A percentile compares a stretch with the other conserved stretches of the same genome.
phyloP scores from a whole-genome alignment of 768 basidiomycete genomes.

The Auriscalpium vulgare region DNA sequence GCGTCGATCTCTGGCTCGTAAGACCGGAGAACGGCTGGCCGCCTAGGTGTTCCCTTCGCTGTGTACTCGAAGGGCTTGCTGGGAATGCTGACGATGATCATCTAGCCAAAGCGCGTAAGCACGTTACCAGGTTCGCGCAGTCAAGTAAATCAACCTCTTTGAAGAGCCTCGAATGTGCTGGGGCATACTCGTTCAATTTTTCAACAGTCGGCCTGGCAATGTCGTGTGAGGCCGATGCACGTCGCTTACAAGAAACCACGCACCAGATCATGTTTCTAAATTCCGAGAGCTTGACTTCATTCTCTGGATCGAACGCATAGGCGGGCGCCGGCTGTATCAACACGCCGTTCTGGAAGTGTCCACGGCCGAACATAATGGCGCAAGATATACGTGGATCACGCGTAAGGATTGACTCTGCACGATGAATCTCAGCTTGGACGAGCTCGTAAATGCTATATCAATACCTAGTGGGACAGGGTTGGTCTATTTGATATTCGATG shows the following conservation, averaged over 20 bases:
- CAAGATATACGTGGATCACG: slow-evolving; percentile 25
- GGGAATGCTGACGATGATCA: slow-evolving; percentile 37
- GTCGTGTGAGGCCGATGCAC: neutral
- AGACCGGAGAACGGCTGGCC: slow-evolving; percentile 29
- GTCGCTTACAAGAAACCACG: neutral
- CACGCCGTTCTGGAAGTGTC: slow-evolving; percentile 31
- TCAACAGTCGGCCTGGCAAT: slow-evolving; percentile 30
- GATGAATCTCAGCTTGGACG: neutral
- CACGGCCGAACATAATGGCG: slow-evolving; percentile 34
- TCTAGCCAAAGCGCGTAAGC: slow-evolving; percentile 35
- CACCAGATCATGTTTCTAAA: slow-evolving; percentile 31
- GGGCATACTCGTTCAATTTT: slow-evolving; percentile 32
- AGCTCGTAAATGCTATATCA: neutral
- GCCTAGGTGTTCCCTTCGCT: slow-evolving; percentile 38
- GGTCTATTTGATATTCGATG: slow-evolving; percentile 19
- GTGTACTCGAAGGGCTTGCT: slow-evolving; percentile 37
- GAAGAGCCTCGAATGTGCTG: slow-evolving; percentile 37
- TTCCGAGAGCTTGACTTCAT: slow-evolving; percentile 21
- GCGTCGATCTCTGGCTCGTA: slow-evolving; percentile 41
- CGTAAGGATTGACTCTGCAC: slow-evolving; percentile 27
- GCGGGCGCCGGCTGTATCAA: slow-evolving; percentile 29
- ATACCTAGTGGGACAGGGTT: slow-evolving; percentile 31
- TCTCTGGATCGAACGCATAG: slow-evolving; percentile 25
- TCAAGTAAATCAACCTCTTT: slow-evolving; percentile 30
- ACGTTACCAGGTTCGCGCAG: neutral